Evolutionary conservation across 108 stramenopile species (phyloP).

Genomic region (Pseudonitzschia multistriata): DNA sequence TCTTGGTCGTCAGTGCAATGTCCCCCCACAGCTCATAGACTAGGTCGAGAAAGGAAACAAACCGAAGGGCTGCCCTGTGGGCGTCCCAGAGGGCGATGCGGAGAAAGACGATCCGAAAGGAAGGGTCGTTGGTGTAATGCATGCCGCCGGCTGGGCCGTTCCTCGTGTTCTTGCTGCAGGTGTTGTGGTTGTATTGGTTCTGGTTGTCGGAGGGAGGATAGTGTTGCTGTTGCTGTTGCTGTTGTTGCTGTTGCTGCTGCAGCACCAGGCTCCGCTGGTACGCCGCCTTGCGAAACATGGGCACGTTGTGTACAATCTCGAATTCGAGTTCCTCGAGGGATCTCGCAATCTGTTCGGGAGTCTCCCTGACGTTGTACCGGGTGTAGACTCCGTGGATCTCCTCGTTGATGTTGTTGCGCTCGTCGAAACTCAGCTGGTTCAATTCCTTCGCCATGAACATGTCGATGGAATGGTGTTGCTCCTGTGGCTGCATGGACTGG

Average conservation of each 20-base stretch:
- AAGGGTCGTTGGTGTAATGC: slow-evolving; percentile 13
- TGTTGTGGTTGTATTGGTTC: not conserved
- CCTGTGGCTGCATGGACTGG: not conserved
- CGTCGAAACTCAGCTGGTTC: not conserved
- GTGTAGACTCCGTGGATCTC: slow-evolving; percentile 10
- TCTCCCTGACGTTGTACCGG: not conserved
- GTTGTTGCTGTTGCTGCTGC: not conserved
- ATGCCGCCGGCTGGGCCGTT: too few species aligned
- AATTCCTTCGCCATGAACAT: slow-evolving; percentile 2
- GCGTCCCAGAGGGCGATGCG: slow-evolving; percentile 25
- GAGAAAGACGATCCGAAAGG: slow-evolving; percentile 37
- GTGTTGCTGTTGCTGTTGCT: not conserved
- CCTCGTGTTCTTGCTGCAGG: too few species aligned
- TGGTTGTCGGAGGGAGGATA: not conserved
- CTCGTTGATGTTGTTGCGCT: slow-evolving; percentile 10
- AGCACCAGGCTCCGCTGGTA: not conserved
- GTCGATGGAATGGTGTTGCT: not conserved
- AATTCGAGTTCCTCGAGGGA: not conserved
- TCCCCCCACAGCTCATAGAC: slow-evolving; percentile 8
- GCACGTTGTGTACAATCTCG: not conserved
- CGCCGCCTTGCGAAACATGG: not conserved
- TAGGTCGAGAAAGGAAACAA: slow-evolving; percentile 6
- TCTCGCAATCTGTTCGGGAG: not conserved
- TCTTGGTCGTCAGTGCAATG: not conserved
- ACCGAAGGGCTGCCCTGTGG: slow-evolving; percentile 11